phyloP scores from a whole-genome alignment of 352 stramenopile species.

The Thraustotheca clavata region DNA sequence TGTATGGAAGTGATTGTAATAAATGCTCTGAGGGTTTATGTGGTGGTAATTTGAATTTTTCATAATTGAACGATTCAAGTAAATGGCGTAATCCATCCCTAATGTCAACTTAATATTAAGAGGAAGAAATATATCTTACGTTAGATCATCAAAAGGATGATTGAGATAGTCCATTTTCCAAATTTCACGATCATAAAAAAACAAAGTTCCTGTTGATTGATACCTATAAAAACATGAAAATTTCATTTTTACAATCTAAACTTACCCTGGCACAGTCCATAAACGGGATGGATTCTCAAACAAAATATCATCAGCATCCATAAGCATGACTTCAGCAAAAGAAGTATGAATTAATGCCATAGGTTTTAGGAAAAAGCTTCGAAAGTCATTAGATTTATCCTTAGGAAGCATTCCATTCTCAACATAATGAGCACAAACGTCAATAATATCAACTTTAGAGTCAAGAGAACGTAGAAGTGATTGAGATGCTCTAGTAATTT shows the following conservation, averaged over 20 bases:
- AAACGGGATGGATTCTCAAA: constrained; percentile 13
- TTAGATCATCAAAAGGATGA: neutral
- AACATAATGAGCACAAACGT: constrained; percentile 16
- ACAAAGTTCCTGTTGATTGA: constrained; percentile 8
- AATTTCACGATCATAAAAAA: constrained; percentile 21
- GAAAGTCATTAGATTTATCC: constrained; percentile 2
- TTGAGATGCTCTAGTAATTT: neutral
- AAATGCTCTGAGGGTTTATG: constrained; percentile 10
- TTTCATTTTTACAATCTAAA: neutral
- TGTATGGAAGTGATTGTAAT: neutral
- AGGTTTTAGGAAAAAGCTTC: constrained; percentile 20
- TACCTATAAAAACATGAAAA: neutral
- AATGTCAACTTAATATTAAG: neutral
- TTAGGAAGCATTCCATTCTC: neutral
- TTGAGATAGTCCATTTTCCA: constrained; percentile 11
- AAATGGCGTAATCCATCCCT: neutral
- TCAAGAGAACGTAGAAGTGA: constrained; percentile 5
- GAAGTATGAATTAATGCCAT: constrained; percentile 13
- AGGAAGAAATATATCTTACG: neutral
- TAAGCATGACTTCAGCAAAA: constrained; percentile 16
- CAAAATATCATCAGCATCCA: constrained; percentile 17
- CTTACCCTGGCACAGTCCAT: neutral
- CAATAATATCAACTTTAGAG: constrained; percentile 9
- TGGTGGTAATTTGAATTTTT: neutral
- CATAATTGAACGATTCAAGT: constrained; percentile 8